Base-by-base conservation (phyloP, 768 basidiomycete species). In the Leccinum variicolor region DNA sequence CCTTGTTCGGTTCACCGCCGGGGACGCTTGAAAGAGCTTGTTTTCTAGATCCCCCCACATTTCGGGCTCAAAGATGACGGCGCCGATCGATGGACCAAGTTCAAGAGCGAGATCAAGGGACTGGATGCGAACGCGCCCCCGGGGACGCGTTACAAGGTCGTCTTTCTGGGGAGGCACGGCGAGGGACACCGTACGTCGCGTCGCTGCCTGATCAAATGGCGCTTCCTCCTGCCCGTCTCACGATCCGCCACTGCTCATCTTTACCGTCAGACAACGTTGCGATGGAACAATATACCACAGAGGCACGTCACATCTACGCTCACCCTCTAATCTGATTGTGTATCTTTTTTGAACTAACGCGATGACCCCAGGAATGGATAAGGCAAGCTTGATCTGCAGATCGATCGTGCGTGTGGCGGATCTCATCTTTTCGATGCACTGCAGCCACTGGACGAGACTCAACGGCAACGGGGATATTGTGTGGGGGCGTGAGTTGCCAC, bases 91-190 rank as follows among this genome's bases (percentile, higher is more conserved):
- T 90, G 87, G 87, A 54, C 54, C 6, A 76, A 61, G 6, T 77
- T 88, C 62, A 68, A 68, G 49, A 31, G 48, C 0, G 67, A 74
- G 19, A 69, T 91, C 10, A 55, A 68, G 3, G 61, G 67, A 15
- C 66, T 90, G 54, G 86, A 87, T 56, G 58, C 64, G 1, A 60
- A 62, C 3, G 77, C 81, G 1, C 68, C 70, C 2, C 51, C 64
- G 0, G 73, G 70, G 2, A 75, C 74, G 23, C 70, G 70, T 11
- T 86, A 85, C 73, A 92, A 90, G 64, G 74, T 87, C 19, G 64
- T 90, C 54, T 81, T 86, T 58, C 69, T 90, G 3, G 82, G 81
- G 2, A 76, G 90, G 58, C 90, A 92, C 59, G 90, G 90, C 3
- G 75, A 90, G 69, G 89, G 89, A 54, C 82, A 78, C 63, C 89